Evolutionary conservation across 768 basidiomycete genomes (phyloP).

Genomic region (Vararia minispora): DNA sequence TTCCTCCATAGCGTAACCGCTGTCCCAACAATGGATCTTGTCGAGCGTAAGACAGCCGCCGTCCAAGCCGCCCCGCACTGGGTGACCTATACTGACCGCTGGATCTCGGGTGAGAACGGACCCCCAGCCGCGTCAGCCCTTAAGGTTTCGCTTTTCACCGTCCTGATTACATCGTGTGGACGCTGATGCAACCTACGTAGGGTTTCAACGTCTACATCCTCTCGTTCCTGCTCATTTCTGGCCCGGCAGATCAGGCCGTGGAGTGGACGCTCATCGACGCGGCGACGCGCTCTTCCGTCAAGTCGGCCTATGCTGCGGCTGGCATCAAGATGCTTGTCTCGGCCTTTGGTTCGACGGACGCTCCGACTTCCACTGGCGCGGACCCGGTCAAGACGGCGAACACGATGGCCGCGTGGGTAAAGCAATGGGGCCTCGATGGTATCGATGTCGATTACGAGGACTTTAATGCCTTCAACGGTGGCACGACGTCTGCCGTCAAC

Average conservation of each 20-base stretch:
- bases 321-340: constrained; percentile 51
- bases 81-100: constrained; percentile 29
- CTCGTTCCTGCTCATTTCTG: constrained; percentile 30
- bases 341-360: constrained; percentile 36
- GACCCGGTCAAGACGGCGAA: constrained; percentile 30
- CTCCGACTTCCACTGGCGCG: constrained; percentile 30
- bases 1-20: not conserved
- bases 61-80: constrained; percentile 26
- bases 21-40: not conserved
- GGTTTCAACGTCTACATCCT: constrained; percentile 29
- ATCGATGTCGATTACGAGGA: constrained; percentile 55
- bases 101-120: constrained; percentile 26
- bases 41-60: not conserved
- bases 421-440: constrained; percentile 35
- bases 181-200: constrained; percentile 8
- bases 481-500: constrained; percentile 39
- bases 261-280: constrained; percentile 32
- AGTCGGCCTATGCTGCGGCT: constrained; percentile 38
- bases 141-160: constrained; percentile 18
- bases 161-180: not conserved
- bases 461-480: constrained; percentile 45
- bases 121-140: constrained; percentile 25
- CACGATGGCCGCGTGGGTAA: constrained; percentile 35
- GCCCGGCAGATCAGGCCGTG: constrained; percentile 33
- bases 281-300: constrained; percentile 27